These are phyloP conservation scores for Brassica balearica DNA, from an alignment of 441 rosid species.

Conservation along the genomic window DNA sequence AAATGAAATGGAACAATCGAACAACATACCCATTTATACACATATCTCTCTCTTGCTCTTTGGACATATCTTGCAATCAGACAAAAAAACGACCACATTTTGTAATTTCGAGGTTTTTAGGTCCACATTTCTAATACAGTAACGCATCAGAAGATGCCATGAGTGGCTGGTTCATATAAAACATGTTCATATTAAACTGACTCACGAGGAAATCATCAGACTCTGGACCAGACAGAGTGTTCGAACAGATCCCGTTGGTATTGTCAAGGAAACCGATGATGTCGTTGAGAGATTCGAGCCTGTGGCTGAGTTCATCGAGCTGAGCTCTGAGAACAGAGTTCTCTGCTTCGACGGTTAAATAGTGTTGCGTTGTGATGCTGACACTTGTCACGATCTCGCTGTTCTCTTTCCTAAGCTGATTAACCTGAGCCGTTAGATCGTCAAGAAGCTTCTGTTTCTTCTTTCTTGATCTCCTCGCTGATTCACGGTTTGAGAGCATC, in stretches of 20 bases:
- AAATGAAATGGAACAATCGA: slow-evolving; percentile 13
- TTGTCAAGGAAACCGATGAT: slow-evolving; percentile 11
- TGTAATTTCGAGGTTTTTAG: slow-evolving; percentile 13
- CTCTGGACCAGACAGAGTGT: slow-evolving; percentile 41
- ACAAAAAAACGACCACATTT: slow-evolving; percentile 27
- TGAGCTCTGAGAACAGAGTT: slow-evolving; percentile 81
- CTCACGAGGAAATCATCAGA: slow-evolving; percentile 37
- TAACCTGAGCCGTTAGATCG: slow-evolving; percentile 43
- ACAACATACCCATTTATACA: slow-evolving; percentile 31
- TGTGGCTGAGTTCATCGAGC: slow-evolving; percentile 60
- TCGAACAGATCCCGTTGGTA: slow-evolving; percentile 34
- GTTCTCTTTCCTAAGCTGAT: not conserved
- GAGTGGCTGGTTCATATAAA: slow-evolving; percentile 63
- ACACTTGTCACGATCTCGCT: not conserved
- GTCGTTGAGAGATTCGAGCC: slow-evolving; percentile 70
- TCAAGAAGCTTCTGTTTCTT: slow-evolving; percentile 85
- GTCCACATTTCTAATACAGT: slow-evolving; percentile 42
- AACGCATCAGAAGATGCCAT: slow-evolving; percentile 71
- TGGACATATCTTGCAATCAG: slow-evolving; percentile 25
- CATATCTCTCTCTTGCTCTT: not conserved
- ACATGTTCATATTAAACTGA: slow-evolving; percentile 39
- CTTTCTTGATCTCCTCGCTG: slow-evolving; percentile 90
- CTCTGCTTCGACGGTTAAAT: slow-evolving; percentile 63
- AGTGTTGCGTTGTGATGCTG: slow-evolving; percentile 50
- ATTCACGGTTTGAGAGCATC: slow-evolving; percentile 90